Percentiles rank a stretch among this genome's conserved stretches.
Evolutionary conservation across 1,284 basidiomycete species (phyloP).

Genomic region (Chalciporus sp.): DNA sequence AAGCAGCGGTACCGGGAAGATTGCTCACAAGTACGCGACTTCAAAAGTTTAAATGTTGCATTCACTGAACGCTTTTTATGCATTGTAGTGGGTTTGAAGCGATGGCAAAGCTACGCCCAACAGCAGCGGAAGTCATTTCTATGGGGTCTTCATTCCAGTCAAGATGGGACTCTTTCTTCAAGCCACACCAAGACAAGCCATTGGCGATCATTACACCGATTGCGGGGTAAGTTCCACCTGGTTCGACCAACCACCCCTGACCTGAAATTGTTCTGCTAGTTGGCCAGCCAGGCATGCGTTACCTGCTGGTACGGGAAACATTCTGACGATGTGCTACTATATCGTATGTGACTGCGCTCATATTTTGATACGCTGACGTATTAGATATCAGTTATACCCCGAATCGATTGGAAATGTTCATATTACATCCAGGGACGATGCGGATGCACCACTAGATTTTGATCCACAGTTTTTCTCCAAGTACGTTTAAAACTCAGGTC

Average conservation of each 20-base stretch:
- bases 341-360: neutral
- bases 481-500: conserved; percentile 2
- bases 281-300: neutral
- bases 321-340: neutral
- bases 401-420: neutral
- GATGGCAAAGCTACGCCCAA: conserved; percentile 11
- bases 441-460: neutral
- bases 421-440: neutral
- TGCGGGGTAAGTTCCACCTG: conserved; percentile 2
- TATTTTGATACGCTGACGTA: neutral
- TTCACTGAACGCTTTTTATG: no score
- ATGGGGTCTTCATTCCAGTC: conserved; percentile 6
- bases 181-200: conserved; percentile 6
- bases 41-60: neutral
- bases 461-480: conserved; percentile 4
- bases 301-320: neutral
- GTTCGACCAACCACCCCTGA: no score
- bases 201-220: neutral
- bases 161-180: conserved; percentile 16
- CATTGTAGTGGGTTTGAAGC: conserved; percentile 13
- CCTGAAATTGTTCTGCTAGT: neutral
- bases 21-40: conserved; percentile 48
- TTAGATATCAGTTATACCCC: neutral
- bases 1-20: conserved; percentile 44
- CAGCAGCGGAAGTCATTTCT: conserved; percentile 2